A percentile compares a stretch with the other conserved stretches of the same genome.
phyloP scores from a whole-genome alignment of 2,329 filamentous ascomycete genomes.

The Sclerotinia subarctica region DNA sequence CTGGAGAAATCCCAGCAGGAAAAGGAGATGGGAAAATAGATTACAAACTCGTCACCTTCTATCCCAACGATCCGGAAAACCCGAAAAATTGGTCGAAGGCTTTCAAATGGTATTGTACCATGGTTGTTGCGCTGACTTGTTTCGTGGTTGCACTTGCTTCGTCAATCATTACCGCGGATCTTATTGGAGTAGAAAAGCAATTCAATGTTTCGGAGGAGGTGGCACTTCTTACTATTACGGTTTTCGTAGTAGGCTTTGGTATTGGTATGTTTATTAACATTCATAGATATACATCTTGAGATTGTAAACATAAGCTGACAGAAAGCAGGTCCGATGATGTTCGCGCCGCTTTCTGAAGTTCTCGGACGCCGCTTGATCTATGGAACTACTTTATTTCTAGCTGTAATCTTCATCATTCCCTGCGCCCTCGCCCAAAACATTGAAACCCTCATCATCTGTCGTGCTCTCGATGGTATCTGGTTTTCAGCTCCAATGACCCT shows the following conservation, averaged over 20 bases:
- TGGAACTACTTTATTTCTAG: slow-evolving; percentile 44
- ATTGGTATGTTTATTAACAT: slow-evolving; percentile 51
- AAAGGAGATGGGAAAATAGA: not conserved
- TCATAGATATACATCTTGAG: too few relatives aligned
- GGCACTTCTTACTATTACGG: slow-evolving; percentile 65
- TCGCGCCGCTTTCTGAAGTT: slow-evolving; percentile 75
- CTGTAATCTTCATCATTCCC: slow-evolving; percentile 76
- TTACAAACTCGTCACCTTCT: slow-evolving; percentile 69
- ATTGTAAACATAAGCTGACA: not conserved
- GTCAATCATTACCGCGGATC: slow-evolving; percentile 74
- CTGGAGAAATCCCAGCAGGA: slow-evolving; percentile 52
- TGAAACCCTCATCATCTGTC: slow-evolving; percentile 69
- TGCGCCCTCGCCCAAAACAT: slow-evolving; percentile 76
- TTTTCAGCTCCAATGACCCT: slow-evolving; percentile 86
- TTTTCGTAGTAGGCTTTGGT: slow-evolving; percentile 82
- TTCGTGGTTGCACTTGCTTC: slow-evolving; percentile 65
- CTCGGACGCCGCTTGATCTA: slow-evolving; percentile 72
- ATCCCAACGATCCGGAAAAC: slow-evolving; percentile 68
- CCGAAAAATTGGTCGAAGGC: slow-evolving; percentile 82
- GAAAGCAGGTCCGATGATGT: slow-evolving; percentile 64
- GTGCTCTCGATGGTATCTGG: slow-evolving; percentile 76
- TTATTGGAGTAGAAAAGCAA: slow-evolving; percentile 58
- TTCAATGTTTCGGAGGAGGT: slow-evolving; percentile 72
- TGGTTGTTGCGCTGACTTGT: slow-evolving; percentile 75
- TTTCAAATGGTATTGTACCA: slow-evolving; percentile 80